Evolutionary conservation across 805 yeast genomes (phyloP).

Genomic region (Metschnikowia aberdeeniae): DNA sequence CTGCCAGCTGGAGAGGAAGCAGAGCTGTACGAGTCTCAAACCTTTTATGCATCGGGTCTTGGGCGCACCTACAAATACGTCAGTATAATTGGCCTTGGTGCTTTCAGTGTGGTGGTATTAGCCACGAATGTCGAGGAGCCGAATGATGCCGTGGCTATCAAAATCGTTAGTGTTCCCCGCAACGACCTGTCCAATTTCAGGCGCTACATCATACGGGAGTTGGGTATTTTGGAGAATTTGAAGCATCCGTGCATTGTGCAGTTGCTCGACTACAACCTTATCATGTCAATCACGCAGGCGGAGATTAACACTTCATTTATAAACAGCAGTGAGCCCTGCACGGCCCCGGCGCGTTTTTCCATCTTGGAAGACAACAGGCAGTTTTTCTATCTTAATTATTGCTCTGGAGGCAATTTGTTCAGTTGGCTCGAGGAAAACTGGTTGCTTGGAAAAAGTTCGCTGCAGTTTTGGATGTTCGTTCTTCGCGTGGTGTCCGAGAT

Average conservation of each 20-base stretch:
- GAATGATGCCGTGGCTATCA: constrained; percentile 56
- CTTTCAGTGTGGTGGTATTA: constrained; percentile 61
- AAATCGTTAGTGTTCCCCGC: constrained; percentile 47
- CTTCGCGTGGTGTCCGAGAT: constrained; percentile 68
- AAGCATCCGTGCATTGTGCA: constrained; percentile 69
- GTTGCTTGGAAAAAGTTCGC: constrained; percentile 1
- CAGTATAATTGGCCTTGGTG: constrained; percentile 56
- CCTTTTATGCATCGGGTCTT: constrained; percentile 12
- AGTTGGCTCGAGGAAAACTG: constrained; percentile 45
- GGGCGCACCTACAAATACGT: constrained; percentile 11
- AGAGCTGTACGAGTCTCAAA: constrained; percentile 1
- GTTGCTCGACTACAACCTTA: constrained; percentile 49
- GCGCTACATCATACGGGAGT: constrained; percentile 53
- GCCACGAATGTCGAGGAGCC: constrained; percentile 31
- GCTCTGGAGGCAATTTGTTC: constrained; percentile 82
- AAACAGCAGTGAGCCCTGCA: not conserved
- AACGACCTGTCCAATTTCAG: constrained; percentile 28
- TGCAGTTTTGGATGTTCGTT: constrained; percentile 45
- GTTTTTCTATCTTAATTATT: constrained; percentile 65
- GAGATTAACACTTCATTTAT: constrained; percentile 20
- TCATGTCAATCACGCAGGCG: constrained; percentile 21
- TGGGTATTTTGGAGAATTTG: constrained; percentile 54
- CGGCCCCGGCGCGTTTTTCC: not conserved
- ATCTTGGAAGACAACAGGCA: constrained; percentile 25
- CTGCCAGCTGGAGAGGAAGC: constrained; percentile 14